Base-by-base conservation (phyloP, 2,329 filamentous ascomycete species). In the Spiromastix sp. region DNA sequence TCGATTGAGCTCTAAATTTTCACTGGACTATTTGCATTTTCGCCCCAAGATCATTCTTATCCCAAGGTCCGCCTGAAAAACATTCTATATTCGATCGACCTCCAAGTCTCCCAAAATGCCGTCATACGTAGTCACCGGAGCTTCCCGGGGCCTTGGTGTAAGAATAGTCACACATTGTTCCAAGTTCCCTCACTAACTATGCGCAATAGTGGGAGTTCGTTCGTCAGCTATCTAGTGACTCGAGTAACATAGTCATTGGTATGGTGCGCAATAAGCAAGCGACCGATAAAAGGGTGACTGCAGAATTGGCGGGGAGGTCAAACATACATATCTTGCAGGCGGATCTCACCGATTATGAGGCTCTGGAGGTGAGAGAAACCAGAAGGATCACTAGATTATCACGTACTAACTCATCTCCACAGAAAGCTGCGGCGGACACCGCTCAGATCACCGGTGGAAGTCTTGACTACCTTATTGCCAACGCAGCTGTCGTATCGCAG, bases 381-480 rank as follows among this genome's bases (percentile, higher is more conserved):
- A 18, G 12, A 17, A 16, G n/a, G n/a, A 11, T 11, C 7, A 30
- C 19, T 7, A 9, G 12, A 10, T 13, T 9, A 17, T 10, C 10
- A 13, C 20, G 4, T 15, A 32, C 20, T 13, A 15, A 10, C n/a
- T 3, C 12, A 12, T 9, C 9, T 18, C 20, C 5, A 5, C 20
- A 36, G 33, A 27, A 25, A 28, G 47, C 50, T 27, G 45, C 45
- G 12, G 32, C 42, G 19, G 36, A 43, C 27, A 45, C 49, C 4
- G 41, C 55, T 10, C 46, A 49, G n/a, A 56, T 60, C n/a, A 59
- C 57, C 0, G 54, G 54, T 3, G 58, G 59, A 9, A 48, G 51
- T 2, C 36, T 75, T 4, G 71, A 75, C 48, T 68, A 68, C 40
- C 47, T 76, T 4, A 67, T 75, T 18, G 64, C 62, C 34, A 76